Base-by-base conservation (phyloP, 768 basidiomycete genomes). In the Fistulinella prunicolor region DNA sequence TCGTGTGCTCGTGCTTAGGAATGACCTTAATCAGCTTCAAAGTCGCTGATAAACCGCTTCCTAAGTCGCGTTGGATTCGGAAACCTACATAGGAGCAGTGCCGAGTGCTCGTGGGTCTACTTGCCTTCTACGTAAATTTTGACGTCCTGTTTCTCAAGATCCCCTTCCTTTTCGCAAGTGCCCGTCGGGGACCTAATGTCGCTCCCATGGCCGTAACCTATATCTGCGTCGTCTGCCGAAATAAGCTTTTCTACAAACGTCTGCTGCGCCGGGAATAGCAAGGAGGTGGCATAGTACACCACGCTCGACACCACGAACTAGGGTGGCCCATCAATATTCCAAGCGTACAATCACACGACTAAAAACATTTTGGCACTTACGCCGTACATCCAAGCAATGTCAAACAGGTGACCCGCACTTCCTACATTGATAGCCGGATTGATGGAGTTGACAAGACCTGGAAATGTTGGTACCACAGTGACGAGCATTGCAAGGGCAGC, bases 351-450 rank as follows among this genome's bases (percentile, higher is more conserved):
- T 24, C 23, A 20, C 19, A 17, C 20, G 6, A 49, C 35, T 22
- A 12, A 37, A 23, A 36, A 20, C 4, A n/a, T 29, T 19, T 30
- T 9, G 26, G n/a, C 20, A 69, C 82, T 44, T 63, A 89, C 86
- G 46, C 86, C 86, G 55, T 84, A 88, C 22, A 93, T 60, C 82
- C 86, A 93, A 3, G 85, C 79, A 49, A 92, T 74, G 59, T 86
- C 80, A 60, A 85, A 91, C 12, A 89, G 58, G 46, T 73, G 75
- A 3, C 58, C 62, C 1, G 73, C 76, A 29, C 78, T 71, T n/a
- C 86, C 87, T 32, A 90, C 81, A 0, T 72, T 46, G 59, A 94
- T 79, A 12, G 65, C 70, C 3, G 79, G 64, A 58, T 87, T 84
- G 67, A 95, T 90, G 35, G 80, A 81, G 57, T 80, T 76, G 49